Conservation (phyloP, 306 rosid species). For the Pyrus betulifolia region DNA sequence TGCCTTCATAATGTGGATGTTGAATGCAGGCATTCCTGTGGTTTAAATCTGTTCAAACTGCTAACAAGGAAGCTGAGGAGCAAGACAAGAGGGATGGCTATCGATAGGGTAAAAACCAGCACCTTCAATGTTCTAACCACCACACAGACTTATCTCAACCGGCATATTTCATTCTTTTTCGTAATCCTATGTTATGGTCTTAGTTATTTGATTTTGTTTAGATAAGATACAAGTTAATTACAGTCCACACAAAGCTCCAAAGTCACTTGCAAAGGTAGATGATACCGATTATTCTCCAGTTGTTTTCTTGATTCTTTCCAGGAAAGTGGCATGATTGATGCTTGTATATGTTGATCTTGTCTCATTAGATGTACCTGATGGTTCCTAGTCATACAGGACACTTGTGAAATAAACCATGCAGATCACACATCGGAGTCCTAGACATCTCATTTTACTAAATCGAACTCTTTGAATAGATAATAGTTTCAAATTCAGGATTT, state of each 20-base stretch:
- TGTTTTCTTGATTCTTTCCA: neutral
- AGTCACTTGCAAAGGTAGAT: neutral
- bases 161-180: neutral
- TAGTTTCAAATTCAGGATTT: neutral
- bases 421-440: neutral
- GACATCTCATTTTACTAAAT: neutral
- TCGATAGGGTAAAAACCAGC: slow-evolving; percentile 16
- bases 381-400: neutral
- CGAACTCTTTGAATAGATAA: neutral
- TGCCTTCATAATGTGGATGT: slow-evolving; percentile 7
- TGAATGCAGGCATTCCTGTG: slow-evolving; percentile 69
- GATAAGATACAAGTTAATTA: neutral
- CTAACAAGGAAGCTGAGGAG: slow-evolving; percentile 95
- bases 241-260: neutral
- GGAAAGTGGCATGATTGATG: neutral
- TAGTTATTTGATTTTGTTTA: neutral
- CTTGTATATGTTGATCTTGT: neutral
- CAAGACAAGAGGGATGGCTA: slow-evolving; percentile 93
- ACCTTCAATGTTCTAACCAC: neutral
- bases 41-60: slow-evolving; percentile 82
- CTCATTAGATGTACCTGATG: neutral
- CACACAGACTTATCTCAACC: neutral
- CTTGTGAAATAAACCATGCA: neutral
- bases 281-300: neutral
- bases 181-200: neutral